Evolutionary conservation across 2,329 filamentous ascomycete species (phyloP), one percentile per base, ranked within the genome.

Genomic region (Orbilia ellipsospora): DNA sequence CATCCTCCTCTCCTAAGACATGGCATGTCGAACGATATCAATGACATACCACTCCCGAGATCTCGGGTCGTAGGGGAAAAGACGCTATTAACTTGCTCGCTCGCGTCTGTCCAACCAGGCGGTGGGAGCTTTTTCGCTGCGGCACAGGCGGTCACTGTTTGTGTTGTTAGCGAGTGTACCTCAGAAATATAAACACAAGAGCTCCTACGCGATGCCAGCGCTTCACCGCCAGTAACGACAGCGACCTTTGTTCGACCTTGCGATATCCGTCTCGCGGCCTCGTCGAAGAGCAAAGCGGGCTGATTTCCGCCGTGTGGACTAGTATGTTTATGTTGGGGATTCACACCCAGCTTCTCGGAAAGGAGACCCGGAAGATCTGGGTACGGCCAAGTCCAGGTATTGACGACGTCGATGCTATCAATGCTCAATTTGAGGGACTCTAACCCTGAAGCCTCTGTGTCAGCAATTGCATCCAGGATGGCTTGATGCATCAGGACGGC

Each of bases 301-400:
- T 88, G 86, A 77, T 90, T 87, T 0, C 89, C 89, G 0, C 88
- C 89, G 82, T 90, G 88, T 1, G 86, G 85, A 23, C 85, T 87
- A 72, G 87, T 85, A 26, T 83, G 81, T 56, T 82, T 84, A 78
- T 87, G 85, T 0, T 81, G 82, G 0, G 86, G 82, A 1, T 83
- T 80, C 2, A 87, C 82, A 0, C 82, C 83, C 1, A 90, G 80
- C 44, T 83, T 84, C 45, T 85, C 78, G 0, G 85, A 83, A 4
- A 91, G 79, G 0, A 88, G 81, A 4, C 83, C 83, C 0, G 88
- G 87, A 1, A 90, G 81, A 79, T 90, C 86, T 0, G 83, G 81
- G 79, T 90, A 90, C 0, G 86, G 85, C 89, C 89, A 90, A 0
- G 89, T 90, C 89, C 89, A 91, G 0, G 87, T 87, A 48, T 84